These are phyloP conservation scores for Elaeagnus macrophylla DNA, from an alignment of 306 rosid genomes.

Conservation along the genomic window DNA sequence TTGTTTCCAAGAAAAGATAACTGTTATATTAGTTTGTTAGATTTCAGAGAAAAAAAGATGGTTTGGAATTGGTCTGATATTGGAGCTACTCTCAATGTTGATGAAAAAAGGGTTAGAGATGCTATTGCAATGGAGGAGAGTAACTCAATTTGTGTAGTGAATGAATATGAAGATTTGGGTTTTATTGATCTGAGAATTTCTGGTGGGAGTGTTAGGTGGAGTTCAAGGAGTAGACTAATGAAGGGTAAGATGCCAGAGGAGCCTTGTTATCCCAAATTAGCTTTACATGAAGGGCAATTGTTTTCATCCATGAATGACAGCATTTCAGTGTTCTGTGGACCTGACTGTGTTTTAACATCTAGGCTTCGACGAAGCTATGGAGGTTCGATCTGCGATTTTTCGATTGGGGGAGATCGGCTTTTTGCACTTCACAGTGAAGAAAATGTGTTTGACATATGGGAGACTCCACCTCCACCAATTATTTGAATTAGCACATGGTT, in stretches of 20 bases:
- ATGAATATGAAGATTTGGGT: conserved; percentile 87
- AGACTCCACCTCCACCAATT: conserved; percentile 70
- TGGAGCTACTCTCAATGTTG: conserved; percentile 48
- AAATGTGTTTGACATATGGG: conserved; percentile 96
- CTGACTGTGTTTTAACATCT: conserved; percentile 83
- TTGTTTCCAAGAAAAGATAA: conserved; percentile 88
- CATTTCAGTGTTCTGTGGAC: conserved; percentile 83
- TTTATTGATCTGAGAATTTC: conserved; percentile 71
- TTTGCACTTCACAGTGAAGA: conserved; percentile 89
- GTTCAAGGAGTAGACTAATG: conserved; percentile 79
- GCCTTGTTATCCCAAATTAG: conserved; percentile 87
- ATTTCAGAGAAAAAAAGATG: conserved; percentile 76
- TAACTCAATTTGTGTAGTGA: conserved; percentile 77
- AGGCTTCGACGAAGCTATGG: conserved; percentile 72
- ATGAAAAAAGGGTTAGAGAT: conserved; percentile 78
- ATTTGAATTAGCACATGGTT: conserved; percentile 23
- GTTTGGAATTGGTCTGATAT: conserved; percentile 92
- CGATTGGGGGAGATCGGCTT: conserved; percentile 92
- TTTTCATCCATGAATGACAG: conserved; percentile 93
- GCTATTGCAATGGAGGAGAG: conserved; percentile 86
- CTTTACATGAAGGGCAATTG: conserved; percentile 77
- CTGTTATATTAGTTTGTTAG: conserved; percentile 81
- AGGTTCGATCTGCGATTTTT: conserved; percentile 88
- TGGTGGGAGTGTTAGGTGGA: conserved; percentile 68
- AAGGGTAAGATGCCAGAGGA: conserved; percentile 84